Conservation (phyloP, 1,139 yeast species). For the Saccharomyces uvarum region DNA sequence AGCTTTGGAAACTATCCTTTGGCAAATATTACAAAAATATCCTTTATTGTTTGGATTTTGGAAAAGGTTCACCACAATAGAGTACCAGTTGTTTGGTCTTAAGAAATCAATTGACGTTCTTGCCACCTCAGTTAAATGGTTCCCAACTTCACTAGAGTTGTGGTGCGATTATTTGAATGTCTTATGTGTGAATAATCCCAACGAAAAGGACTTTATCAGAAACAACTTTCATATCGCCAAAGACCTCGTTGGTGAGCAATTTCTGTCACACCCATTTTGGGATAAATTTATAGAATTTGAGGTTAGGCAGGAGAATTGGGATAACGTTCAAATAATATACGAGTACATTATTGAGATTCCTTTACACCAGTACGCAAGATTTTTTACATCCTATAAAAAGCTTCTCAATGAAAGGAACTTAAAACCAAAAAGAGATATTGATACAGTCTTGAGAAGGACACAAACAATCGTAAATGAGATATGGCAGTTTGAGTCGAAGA, state of each 20-base stretch:
- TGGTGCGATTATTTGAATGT: conserved; percentile 61
- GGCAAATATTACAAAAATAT: conserved; percentile 40
- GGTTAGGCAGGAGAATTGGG: conserved; percentile 22
- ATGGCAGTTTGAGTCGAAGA: conserved; percentile 55
- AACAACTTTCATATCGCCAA: conserved; percentile 38
- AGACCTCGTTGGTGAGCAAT: conserved; percentile 45
- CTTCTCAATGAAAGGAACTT: conserved; percentile 31
- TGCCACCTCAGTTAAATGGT: conserved; percentile 40
- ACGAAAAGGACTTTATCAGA: conserved; percentile 33
- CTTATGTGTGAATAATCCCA: conserved; percentile 35
- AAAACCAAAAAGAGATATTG: conserved; percentile 28
- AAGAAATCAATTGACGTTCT: conserved; percentile 43
- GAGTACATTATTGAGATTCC: conserved; percentile 46
- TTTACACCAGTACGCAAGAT: conserved; percentile 61
- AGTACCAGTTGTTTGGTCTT: conserved; percentile 48
- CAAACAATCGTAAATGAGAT: conserved; percentile 46
- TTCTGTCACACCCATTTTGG: conserved; percentile 59
- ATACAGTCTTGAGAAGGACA: conserved; percentile 38
- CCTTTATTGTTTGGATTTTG: conserved; percentile 56
- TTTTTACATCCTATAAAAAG: conserved; percentile 45
- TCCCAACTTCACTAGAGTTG: conserved; percentile 52
- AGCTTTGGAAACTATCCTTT: conserved; percentile 33
- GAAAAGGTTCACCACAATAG: conserved; percentile 50
- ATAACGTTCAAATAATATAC: conserved; percentile 36
- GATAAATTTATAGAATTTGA: conserved; percentile 52